Base-by-base conservation (phyloP, 306 rosid species). In the Rosa multiflora region DNA sequence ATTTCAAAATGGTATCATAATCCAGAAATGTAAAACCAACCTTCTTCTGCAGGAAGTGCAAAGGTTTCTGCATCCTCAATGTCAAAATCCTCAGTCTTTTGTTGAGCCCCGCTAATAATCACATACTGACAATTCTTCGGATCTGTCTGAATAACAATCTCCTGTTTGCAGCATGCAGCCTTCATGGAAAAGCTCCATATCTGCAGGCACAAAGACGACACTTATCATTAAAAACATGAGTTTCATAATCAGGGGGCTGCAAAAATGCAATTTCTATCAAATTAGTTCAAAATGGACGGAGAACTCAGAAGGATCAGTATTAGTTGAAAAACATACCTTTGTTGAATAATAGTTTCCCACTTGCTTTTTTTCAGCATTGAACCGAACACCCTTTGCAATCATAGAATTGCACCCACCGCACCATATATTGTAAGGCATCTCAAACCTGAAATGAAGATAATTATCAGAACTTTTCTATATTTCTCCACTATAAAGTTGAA, bases 391-490 rank as follows among this genome's bases (percentile, higher is more conserved):
- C 88, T 95, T 95, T 5, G 90, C 98, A 85, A 95, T 95, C 98
- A 95, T 95, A 73, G 97, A 88, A 83, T 95, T 95, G 87, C 99
- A 95, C 74, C 99, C 99, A 79, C 90, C 99, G 74, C 99, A 95
- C 96, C 97, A 92, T 84, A 95, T 83, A 73, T 95, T 90, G 74
- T 77, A 93, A 59, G 97, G 98, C 99, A 91, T 95, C 96, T 95
- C 99, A 74, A 95, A 93, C 89, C 98, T 91, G 89, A 76, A 74
- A 70, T n/a, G 4, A 62, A 74, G 9, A 48, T 8, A 76, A 71
- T 58, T 18, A 63, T 76, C 72, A 76, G 72, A 63, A 76, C 7
- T 2, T 10, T 43, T 21, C 73, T 10, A 10, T 13, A 43, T 42
- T 10, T n/a, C 4, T 43, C 12, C 15, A 68, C 72, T 39, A 10